Evolutionary conservation across 2,329 filamentous ascomycete genomes (phyloP), one percentile per base, ranked within the genome.

Genomic region (Aspergillus tamarii): DNA sequence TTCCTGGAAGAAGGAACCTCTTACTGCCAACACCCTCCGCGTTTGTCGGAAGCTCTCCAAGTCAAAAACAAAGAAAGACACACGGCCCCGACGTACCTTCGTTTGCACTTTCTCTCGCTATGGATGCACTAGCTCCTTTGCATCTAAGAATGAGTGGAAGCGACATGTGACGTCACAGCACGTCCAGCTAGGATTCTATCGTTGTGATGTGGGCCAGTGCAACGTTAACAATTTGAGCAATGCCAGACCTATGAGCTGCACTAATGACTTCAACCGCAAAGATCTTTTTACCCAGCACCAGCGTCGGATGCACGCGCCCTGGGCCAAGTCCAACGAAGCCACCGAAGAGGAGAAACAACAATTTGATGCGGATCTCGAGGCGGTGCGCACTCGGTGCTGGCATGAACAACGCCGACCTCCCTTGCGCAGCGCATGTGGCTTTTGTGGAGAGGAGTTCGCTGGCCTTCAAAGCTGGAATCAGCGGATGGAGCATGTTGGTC

Each of bases 131-230:
- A 87, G 88, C 2, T 88, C 84, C 0, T 97, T 97, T 73, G 84
- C 86, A 3, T 89, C 85, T 69, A 97, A 96, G 80, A 97, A 97
- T 74, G 94, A 97, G 76, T 97, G 94, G 94, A 97, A 97, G 77
- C 88, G 94, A 0, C 94, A 98, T 74, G 88, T 94, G 71, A 81
- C 84, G 36, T 91, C 90, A 0, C 91, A 96, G 73, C 94, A 98
- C 73, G 82, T 97, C 26, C 86, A 89, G 60, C 82, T 92, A 3
- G 81, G 85, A 52, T 91, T 89, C 78, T 97, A 89, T 87, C 83
- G 90, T 62, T 98, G 94, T 80, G 85, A 89, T 67, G 82, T 90
- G 36, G 90, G 87, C 65, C 73, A 77, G 9, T 90, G 88, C 74
- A 74, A 76, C 63, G n/a, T 63, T 30, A 63, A 56, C 55, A 61